Evolutionary conservation across 2,329 filamentous ascomycete genomes (phyloP), one percentile per base, ranked within the genome.

Genomic region (Ophiostoma fasciatum): DNA sequence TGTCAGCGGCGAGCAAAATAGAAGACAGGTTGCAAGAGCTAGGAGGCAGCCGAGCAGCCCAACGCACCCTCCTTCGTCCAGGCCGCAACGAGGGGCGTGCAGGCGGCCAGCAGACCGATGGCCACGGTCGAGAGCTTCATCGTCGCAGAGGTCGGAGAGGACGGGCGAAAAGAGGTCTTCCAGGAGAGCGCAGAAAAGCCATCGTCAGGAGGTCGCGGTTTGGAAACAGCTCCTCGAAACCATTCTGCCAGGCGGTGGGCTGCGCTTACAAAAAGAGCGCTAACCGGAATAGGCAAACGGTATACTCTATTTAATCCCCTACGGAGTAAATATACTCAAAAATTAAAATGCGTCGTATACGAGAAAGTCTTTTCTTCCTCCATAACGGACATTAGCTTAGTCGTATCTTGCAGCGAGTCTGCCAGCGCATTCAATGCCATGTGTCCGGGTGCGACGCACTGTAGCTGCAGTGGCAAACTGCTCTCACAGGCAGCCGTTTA

Each of bases 41-140:
- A 35, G 14, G 12, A 12, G 13, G 33, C 3, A 18, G 19, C 8
- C 20, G 10, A 21, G 19, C 4, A 22, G 18, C n/a, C n/a, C n/a
- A 10, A 55, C 64, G 48, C 59, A 81, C 82, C 82, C 69, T 93
- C 83, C 59, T 90, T 90, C 39, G 74, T 75, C 83, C 85, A 94
- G 31, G 82, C 82, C 33, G 75, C 71, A 41, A 71, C 71, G 43
- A 87, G 58, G 27, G 74, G 67, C 41, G 70, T 71, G 46, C 84
- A 59, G 48, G 79, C 60, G 61, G 74, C 72, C 56, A 82, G 59
- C 41, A 88, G 68, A 56, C 82, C 66, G 46, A 88, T 51, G 36
- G 78, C 68, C 48, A 82, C 61, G 47, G 76, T 61, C 40, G 72
- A 64, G 48, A 75, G 60, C 69, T 70, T 85, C 83, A 92, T 92